These are phyloP conservation scores for Stipa capillata DNA, from an alignment of 176 grass and related monocot genomes.

Conservation along the genomic window DNA sequence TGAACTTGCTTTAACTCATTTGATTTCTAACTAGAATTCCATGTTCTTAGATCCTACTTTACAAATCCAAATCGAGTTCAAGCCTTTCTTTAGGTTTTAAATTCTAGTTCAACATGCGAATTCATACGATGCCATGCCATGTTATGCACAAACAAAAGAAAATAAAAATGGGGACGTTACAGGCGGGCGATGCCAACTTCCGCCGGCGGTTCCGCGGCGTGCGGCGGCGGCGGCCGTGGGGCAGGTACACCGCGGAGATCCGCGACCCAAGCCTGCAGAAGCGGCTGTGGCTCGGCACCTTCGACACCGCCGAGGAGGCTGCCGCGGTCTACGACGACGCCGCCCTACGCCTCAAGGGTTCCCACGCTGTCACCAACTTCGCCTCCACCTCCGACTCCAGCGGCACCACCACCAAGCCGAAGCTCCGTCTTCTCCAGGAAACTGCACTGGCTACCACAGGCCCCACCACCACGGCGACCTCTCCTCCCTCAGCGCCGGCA, in stretches of 20 bases:
- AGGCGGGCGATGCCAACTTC: too few species aligned
- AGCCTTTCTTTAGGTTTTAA: too few species aligned
- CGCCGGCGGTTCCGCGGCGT: too few species aligned
- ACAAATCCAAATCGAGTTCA: too few species aligned
- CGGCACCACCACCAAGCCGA: not conserved
- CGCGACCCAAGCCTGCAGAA: conserved; percentile 43
- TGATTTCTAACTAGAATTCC: too few species aligned
- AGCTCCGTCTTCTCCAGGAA: not conserved
- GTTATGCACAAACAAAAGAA: too few species aligned
- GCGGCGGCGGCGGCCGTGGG: conserved; percentile 52
- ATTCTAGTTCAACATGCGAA: too few species aligned
- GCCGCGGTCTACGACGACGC: conserved; percentile 58
- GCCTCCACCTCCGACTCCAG: not conserved
- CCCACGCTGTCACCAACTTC: conserved; percentile 41
- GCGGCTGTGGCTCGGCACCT: conserved; percentile 85
- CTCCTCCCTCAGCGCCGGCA: not conserved
- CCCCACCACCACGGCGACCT: not conserved
- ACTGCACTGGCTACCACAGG: rapidly evolving
- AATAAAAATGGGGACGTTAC: too few species aligned
- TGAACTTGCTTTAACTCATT: too few species aligned
- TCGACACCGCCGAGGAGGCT: conserved; percentile 85
- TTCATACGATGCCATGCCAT: too few species aligned
- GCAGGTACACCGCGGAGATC: conserved; percentile 61
- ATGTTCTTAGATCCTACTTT: too few species aligned
- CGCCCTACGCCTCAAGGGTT: conserved; percentile 45